Percentiles rank a stretch among this genome's conserved stretches.
These are phyloP conservation scores for Cordyceps militaris DNA, from an alignment of 2,329 filamentous ascomycete genomes.

Conservation along the genomic window DNA sequence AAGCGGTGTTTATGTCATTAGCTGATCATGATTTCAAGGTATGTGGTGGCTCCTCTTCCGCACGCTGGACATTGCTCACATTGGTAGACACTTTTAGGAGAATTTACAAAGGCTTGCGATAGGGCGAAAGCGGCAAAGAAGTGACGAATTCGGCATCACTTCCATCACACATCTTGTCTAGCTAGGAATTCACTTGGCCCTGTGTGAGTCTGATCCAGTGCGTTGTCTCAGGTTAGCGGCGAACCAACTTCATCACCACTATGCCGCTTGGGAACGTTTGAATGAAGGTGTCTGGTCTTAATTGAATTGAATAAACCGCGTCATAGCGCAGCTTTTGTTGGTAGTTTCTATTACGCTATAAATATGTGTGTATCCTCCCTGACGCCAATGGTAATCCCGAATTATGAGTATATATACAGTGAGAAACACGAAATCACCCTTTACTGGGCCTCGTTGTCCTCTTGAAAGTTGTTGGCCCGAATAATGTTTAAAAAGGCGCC, in stretches of 20 bases:
- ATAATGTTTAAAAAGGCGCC: constrained; percentile 65
- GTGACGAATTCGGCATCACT: neutral
- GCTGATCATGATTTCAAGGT: constrained; percentile 40
- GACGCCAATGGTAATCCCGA: neutral
- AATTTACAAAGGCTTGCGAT: constrained; percentile 1
- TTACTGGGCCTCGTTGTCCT: constrained; percentile 8
- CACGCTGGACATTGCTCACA: neutral
- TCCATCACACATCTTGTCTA: neutral
- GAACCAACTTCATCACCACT: too few relatives aligned
- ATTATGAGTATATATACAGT: neutral
- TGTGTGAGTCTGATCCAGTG: neutral
- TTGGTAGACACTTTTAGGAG: neutral
- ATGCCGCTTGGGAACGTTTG: too few relatives aligned
- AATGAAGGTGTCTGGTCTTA: too few relatives aligned
- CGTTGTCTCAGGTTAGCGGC: too few relatives aligned
- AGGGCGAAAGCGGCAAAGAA: neutral
- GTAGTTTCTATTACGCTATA: too few relatives aligned
- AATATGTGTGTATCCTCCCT: too few relatives aligned
- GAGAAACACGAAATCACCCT: neutral
- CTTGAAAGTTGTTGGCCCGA: constrained; percentile 43
- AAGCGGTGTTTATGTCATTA: constrained; percentile 43
- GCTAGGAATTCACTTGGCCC: neutral
- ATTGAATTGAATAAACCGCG: too few relatives aligned
- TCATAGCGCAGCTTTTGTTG: too few relatives aligned
- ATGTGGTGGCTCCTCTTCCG: constrained; percentile 19